A percentile compares a stretch with the other conserved stretches of the same genome.
These are phyloP conservation scores for Saccharata proteae DNA, from an alignment of 2,329 filamentous ascomycete genomes.

Conservation along the genomic window DNA sequence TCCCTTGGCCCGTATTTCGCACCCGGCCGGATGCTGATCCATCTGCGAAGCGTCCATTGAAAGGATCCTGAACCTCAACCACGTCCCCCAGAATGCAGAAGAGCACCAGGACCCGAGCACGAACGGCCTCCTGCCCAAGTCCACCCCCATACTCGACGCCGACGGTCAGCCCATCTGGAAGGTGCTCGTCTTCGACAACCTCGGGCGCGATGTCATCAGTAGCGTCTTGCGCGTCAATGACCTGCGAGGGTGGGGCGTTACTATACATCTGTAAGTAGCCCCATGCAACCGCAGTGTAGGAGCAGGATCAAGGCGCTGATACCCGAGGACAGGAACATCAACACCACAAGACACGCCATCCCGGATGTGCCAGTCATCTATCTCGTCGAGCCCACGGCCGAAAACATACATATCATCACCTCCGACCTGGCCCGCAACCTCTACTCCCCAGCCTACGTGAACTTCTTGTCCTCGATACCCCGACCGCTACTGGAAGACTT, in stretches of 20 bases:
- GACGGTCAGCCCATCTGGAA: conserved; percentile 96
- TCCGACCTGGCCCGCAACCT: conserved; percentile 74
- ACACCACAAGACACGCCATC: conserved; percentile 72
- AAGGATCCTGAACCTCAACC: conserved; percentile 91
- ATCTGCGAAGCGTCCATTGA: conserved; percentile 64
- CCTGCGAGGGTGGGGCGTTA: conserved; percentile 85
- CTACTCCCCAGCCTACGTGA: conserved; percentile 90
- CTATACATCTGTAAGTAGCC: conserved; percentile 84
- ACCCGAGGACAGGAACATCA: conserved; percentile 50
- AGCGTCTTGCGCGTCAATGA: conserved; percentile 92
- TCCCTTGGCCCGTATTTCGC: conserved; percentile 11
- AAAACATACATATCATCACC: conserved; percentile 74
- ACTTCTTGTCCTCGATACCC: conserved; percentile 90
- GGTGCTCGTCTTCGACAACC: conserved; percentile 86
- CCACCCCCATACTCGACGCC: conserved; percentile 69
- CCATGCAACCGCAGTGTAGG: conserved; percentile 23
- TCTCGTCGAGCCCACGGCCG: conserved; percentile 74
- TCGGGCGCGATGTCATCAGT: conserved; percentile 89
- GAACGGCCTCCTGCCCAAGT: conserved; percentile 53
- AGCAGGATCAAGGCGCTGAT: conserved; percentile 1
- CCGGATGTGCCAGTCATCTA: conserved; percentile 95
- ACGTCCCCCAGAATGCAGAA: conserved; percentile 43
- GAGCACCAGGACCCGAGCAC: conserved; percentile 49
- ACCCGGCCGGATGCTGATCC: conserved; percentile 10
- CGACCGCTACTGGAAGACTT: conserved; percentile 89